A percentile compares a stretch with the other conserved stretches of the same genome.
phyloP scores from a whole-genome alignment of 2,329 filamentous ascomycete genomes.

The Arthroderma uncinatum region DNA sequence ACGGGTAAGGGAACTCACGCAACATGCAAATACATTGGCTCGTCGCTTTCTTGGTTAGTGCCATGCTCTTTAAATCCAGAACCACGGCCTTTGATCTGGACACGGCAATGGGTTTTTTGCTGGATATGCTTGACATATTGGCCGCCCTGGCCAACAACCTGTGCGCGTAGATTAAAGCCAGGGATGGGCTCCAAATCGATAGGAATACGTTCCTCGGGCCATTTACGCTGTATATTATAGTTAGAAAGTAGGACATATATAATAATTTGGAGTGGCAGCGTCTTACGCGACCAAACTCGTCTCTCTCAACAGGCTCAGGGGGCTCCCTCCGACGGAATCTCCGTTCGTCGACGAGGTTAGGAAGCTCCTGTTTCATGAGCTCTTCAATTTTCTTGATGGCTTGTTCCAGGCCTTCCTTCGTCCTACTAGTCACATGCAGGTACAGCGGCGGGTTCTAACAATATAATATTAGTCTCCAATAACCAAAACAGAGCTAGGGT shows the following conservation, averaged over 20 bases:
- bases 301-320: slow-evolving; percentile 67
- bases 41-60: slow-evolving; percentile 83
- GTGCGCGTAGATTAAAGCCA: slow-evolving; percentile 90
- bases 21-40: slow-evolving; percentile 93
- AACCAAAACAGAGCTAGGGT: background rate
- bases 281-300: slow-evolving; percentile 77
- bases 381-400: slow-evolving; percentile 85
- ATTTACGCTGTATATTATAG: slow-evolving; percentile 62
- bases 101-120: slow-evolving; percentile 84
- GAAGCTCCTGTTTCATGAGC: slow-evolving; percentile 89
- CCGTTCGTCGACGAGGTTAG: slow-evolving; percentile 87
- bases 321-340: slow-evolving; percentile 76
- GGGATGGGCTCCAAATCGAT: slow-evolving; percentile 82
- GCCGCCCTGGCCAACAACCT: slow-evolving; percentile 88
- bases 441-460: slow-evolving; percentile 79
- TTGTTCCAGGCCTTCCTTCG: slow-evolving; percentile 79
- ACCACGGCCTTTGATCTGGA: slow-evolving; percentile 94
- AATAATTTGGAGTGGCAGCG: background rate
- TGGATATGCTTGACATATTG: slow-evolving; percentile 98
- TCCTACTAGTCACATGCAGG: slow-evolving; percentile 87
- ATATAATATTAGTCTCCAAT: slow-evolving; percentile 3
- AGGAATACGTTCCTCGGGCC: slow-evolving; percentile 91
- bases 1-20: slow-evolving; percentile 49
- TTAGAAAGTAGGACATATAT: slow-evolving; percentile 19
- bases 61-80: slow-evolving; percentile 87